These are phyloP conservation scores for Lepidium aucheri DNA, from an alignment of 345 rosid species.

Conservation along the genomic window DNA sequence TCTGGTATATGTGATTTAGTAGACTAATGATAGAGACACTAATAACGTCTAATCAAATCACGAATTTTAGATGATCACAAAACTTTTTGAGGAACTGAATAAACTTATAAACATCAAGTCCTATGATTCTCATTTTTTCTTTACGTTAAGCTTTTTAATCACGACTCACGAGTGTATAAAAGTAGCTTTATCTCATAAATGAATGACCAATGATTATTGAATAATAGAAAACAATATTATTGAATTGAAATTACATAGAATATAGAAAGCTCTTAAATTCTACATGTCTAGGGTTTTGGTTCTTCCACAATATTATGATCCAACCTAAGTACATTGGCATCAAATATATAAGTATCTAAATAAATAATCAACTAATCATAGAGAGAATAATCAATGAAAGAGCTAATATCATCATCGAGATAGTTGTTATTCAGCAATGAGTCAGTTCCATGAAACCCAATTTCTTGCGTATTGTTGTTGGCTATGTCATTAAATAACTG, in stretches of 20 bases:
- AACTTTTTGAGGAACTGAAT: background rate
- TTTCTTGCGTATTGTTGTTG: background rate
- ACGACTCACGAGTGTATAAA: background rate
- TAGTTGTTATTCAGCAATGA: background rate
- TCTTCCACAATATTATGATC: slow-evolving; percentile 4
- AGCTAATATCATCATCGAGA: slow-evolving; percentile 10
- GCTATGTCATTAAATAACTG: slow-evolving; percentile 2
- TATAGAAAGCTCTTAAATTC: too few relatives aligned
- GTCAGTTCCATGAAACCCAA: background rate
- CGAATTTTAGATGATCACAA: background rate
- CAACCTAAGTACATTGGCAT: background rate
- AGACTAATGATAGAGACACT: too few relatives aligned
- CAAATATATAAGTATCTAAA: background rate
- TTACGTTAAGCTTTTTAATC: slow-evolving; percentile 4
- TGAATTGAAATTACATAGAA: background rate
- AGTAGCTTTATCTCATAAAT: background rate
- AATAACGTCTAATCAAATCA: background rate
- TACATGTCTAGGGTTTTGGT: slow-evolving; percentile 11
- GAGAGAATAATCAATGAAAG: slow-evolving; percentile 15
- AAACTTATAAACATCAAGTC: slow-evolving; percentile 3
- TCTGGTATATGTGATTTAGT: background rate
- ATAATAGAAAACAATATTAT: background rate
- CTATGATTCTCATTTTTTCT: slow-evolving; percentile 22
- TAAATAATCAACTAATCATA: background rate
- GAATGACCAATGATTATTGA: background rate